Evolutionary conservation across 768 basidiomycete genomes (phyloP).

Genomic region (Obba rivulosa): DNA sequence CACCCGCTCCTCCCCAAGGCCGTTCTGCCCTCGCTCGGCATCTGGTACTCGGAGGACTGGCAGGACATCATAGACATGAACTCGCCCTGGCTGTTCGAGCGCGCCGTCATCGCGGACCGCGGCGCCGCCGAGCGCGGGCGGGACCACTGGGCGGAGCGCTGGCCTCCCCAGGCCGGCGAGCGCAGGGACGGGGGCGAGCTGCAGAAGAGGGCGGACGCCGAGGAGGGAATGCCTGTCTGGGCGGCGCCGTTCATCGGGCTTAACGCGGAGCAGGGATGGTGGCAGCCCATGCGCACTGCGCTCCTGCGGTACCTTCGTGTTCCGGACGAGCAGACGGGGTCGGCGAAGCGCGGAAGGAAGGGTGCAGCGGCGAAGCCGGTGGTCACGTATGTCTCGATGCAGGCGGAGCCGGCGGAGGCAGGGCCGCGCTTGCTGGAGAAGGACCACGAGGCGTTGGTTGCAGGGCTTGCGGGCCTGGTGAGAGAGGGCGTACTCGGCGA

Average conservation of each 20-base stretch:
- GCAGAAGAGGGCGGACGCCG: conserved; percentile 9
- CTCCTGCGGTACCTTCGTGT: conserved; percentile 31
- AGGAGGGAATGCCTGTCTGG: conserved; percentile 35
- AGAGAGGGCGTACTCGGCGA: conserved; percentile 41
- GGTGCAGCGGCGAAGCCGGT: conserved; percentile 32
- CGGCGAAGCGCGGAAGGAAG: conserved; percentile 29
- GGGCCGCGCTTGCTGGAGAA: conserved; percentile 46
- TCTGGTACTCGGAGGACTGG: conserved; percentile 71
- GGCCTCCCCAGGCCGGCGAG: conserved; percentile 2
- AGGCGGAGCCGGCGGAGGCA: conserved; percentile 36
- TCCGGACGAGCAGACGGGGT: conserved; percentile 38
- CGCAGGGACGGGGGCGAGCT: conserved; percentile 8
- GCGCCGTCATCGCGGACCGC: conserved; percentile 72
- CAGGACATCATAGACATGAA: conserved; percentile 64
- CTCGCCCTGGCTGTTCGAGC: conserved; percentile 69
- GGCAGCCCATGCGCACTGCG: conserved; percentile 40
- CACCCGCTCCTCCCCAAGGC: conserved; percentile 52
- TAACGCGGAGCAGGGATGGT: conserved; percentile 55
- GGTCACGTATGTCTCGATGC: conserved; percentile 65
- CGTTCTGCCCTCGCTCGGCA: conserved; percentile 20
- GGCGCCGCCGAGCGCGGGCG: conserved; percentile 48
- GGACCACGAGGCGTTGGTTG: conserved; percentile 59
- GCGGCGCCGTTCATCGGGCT: conserved; percentile 39
- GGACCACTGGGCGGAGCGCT: conserved; percentile 10
- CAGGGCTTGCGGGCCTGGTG: conserved; percentile 48